phyloP scores from a whole-genome alignment of 805 yeast genomes.

The Starmerella floricola region DNA sequence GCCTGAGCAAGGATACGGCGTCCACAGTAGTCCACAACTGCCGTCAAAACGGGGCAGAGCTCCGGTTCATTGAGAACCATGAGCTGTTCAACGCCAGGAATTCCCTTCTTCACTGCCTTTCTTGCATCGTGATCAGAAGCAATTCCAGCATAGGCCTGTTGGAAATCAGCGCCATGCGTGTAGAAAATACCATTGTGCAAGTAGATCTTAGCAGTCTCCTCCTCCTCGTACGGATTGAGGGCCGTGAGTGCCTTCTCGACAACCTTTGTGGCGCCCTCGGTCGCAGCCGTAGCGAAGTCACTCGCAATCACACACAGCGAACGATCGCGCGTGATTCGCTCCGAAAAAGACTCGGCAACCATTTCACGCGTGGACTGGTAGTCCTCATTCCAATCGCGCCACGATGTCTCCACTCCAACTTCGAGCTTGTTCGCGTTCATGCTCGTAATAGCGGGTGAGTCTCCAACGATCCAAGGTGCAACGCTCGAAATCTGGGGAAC shows the following conservation, averaged over 20 bases:
- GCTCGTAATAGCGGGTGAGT: constrained; percentile 4
- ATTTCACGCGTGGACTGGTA: constrained; percentile 71
- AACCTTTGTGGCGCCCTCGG: constrained; percentile 66
- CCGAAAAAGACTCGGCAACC: constrained; percentile 45
- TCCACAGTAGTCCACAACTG: constrained; percentile 85
- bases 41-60: constrained; percentile 60
- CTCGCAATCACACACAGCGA: constrained; percentile 55
- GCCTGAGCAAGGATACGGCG: constrained; percentile 82
- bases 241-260: constrained; percentile 62
- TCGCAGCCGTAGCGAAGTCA: constrained; percentile 67
- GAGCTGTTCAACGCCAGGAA: constrained; percentile 55
- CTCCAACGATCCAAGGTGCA: constrained; percentile 64
- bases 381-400: constrained; percentile 83
- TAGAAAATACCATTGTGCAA: constrained; percentile 77
- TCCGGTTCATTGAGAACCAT: constrained; percentile 53
- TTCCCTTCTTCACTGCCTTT: constrained; percentile 65
- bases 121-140: constrained; percentile 86
- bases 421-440: background rate
- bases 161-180: constrained; percentile 60
- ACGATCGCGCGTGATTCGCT: constrained; percentile 64
- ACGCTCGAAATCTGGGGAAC: constrained; percentile 38
- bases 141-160: constrained; percentile 48
- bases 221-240: constrained; percentile 65
- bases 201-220: constrained; percentile 46
- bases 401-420: constrained; percentile 27